Base-by-base conservation (phyloP, 23 red algal species). In the Pyropia yezoensis region DNA sequence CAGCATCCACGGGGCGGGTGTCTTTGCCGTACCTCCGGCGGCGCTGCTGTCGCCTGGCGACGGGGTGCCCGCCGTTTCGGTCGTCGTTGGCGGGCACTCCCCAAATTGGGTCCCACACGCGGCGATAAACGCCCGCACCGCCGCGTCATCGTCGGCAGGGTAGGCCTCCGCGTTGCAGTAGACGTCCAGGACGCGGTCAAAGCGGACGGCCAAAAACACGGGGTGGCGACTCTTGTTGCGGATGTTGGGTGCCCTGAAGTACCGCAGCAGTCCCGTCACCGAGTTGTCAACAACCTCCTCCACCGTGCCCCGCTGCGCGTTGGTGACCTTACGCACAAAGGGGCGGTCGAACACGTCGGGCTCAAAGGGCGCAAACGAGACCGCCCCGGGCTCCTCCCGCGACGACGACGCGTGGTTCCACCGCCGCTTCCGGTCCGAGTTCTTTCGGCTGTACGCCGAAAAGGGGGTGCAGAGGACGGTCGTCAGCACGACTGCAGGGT, bases 241-340 rank as follows among this genome's bases (percentile, higher is more conserved):
- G 66, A 95, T 95, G 25, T 95, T 95, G 6, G 89, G 89, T n/a
- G 89, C 89, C 50, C 83, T 80, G 70, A 95, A 95, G 69, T 95
- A 95, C 59, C 74, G 63, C 52, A 95, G 54, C 15, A 95, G 63
- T 21, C 89, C 89, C 61, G 74, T 56, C 74, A 71, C 78, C 0
- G 89, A 95, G 29, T 95, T 95, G 18, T 82, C 83, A n/a, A 95
- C 83, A 45, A 71, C 70, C 54, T 95, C 73, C 54, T 72, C 70
- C 63, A 95, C 71, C 53, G 76, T 61, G 23, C 82, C 74, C 47
- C 77, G 64, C 29, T 95, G 63, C 9, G 66, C 59, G 28, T 86
- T 83, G n/a, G 71, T 65, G 16, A 78, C 76, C 75, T 95, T 95
- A 19, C 79, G 74, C 32, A 95, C 71, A 61, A 95, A 95, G 17